Evolutionary conservation across 208 protist species (phyloP).

Genomic region (Trypanosoma scelopori): DNA sequence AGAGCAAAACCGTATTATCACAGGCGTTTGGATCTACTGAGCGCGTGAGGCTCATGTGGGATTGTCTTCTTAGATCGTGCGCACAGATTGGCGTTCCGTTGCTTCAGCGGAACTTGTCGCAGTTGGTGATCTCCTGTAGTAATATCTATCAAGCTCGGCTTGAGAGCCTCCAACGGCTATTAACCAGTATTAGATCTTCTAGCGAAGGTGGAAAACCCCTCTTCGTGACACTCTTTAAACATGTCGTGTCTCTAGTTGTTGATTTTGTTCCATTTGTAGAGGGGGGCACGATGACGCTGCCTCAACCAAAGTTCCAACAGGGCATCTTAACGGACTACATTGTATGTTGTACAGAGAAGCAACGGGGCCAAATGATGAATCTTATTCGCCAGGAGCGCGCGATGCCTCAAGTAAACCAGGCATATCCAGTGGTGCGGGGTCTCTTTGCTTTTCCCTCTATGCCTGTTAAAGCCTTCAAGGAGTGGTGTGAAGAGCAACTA

Average conservation of each 20-base stretch:
- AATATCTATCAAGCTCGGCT: conserved; percentile 51
- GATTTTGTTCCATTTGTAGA: conserved; percentile 44
- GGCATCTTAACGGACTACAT: conserved; percentile 29
- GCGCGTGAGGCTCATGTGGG: conserved; percentile 67
- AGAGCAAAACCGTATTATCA: conserved; percentile 38
- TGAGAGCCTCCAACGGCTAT: conserved; percentile 43
- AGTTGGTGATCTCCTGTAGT: conserved; percentile 44
- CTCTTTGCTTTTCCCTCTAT: conserved; percentile 29
- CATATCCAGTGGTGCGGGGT: conserved; percentile 10
- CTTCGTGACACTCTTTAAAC: conserved; percentile 48
- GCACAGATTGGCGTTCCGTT: conserved; percentile 27
- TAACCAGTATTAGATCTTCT: conserved; percentile 27
- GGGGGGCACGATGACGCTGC: not conserved
- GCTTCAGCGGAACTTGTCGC: conserved; percentile 30
- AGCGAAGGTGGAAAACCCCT: conserved; percentile 17
- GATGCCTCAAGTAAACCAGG: conserved; percentile 14
- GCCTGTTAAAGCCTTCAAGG: conserved; percentile 20
- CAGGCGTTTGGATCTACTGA: conserved; percentile 46
- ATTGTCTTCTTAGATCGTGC: conserved; percentile 38
- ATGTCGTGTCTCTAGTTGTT: conserved; percentile 54
- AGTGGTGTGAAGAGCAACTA: conserved; percentile 25
- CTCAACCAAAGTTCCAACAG: conserved; percentile 18
- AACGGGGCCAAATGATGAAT: conserved; percentile 18
- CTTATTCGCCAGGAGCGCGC: conserved; percentile 7
- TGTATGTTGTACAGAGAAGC: conserved; percentile 14